These are phyloP conservation scores for Aspergillus ellipticus DNA, from an alignment of 495 filamentous ascomycete species.

Conservation along the genomic window DNA sequence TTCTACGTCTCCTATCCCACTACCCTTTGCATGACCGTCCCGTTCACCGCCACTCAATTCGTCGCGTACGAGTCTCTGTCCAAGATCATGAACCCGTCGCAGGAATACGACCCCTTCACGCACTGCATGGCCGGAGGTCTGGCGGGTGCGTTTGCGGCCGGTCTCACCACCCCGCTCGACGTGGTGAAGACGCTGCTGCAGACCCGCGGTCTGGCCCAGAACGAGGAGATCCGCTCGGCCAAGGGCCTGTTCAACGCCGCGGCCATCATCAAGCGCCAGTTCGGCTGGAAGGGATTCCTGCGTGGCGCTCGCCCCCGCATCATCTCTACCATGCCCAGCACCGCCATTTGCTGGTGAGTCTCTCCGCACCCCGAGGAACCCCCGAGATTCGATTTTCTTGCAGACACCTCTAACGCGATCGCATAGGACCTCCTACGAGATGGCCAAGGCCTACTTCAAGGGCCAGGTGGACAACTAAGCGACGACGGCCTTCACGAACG, in stretches of 20 bases:
- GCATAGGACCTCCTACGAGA: conserved; percentile 70
- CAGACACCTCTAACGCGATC: background rate
- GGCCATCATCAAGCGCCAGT: conserved; percentile 74
- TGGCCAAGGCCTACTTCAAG: conserved; percentile 74
- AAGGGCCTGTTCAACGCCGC: conserved; percentile 80
- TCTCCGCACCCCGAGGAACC: no score
- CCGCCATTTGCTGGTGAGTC: conserved; percentile 93
- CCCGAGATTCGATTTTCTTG: no score
- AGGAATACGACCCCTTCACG: conserved; percentile 85
- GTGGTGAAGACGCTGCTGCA: conserved; percentile 97
- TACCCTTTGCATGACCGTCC: conserved; percentile 96
- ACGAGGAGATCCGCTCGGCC: conserved; percentile 78
- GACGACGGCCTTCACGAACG: background rate
- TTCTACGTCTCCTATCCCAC: conserved; percentile 99
- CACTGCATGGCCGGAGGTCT: conserved; percentile 90
- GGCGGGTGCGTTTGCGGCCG: conserved; percentile 90
- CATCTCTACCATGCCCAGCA: conserved; percentile 96
- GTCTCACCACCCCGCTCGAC: conserved; percentile 90
- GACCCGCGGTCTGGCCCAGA: conserved; percentile 77
- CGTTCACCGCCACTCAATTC: conserved; percentile 95
- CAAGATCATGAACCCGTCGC: conserved; percentile 79
- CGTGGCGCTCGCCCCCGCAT: conserved; percentile 88
- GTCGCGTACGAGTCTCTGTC: conserved; percentile 96
- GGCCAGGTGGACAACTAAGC: conserved; percentile 29
- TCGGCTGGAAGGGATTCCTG: conserved; percentile 85